Conservation (phyloP, 129 eudicot genomes). For the Solidago caesia region DNA sequence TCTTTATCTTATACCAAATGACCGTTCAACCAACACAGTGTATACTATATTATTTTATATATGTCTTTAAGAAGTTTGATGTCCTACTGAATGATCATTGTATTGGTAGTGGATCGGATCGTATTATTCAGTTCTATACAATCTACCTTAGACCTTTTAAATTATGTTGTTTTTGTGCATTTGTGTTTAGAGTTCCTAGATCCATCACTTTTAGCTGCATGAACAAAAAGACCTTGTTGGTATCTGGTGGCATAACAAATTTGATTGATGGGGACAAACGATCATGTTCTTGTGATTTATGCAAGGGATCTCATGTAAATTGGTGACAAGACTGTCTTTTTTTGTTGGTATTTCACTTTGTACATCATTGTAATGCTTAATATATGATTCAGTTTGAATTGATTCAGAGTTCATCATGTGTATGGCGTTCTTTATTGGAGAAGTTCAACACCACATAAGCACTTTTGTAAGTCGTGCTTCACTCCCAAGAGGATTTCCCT, state of each 20-base stretch:
- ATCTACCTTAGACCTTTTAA: slow-evolving; percentile 13
- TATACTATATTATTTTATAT: too few species aligned
- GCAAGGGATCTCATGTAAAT: neutral
- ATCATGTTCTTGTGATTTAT: neutral
- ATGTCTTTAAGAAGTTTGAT: too few species aligned
- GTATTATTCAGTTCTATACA: neutral
- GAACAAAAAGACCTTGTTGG: neutral
- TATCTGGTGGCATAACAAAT: neutral
- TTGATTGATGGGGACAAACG: neutral
- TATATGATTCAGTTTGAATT: slow-evolving; percentile 5
- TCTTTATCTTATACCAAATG: too few species aligned
- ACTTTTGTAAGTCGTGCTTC: neutral
- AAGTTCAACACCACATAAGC: slow-evolving; percentile 8
- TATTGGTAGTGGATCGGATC: neutral
- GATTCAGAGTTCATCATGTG: neutral
- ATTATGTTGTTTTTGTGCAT: slow-evolving; percentile 12
- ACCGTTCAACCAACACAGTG: too few species aligned
- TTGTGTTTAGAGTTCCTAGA: neutral
- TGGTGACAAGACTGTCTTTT: neutral
- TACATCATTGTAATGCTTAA: neutral
- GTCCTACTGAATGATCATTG: neutral
- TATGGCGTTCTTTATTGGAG: neutral
- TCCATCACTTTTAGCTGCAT: slow-evolving; percentile 1
- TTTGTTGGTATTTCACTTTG: slow-evolving; percentile 8
- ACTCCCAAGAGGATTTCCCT: neutral